Base-by-base conservation (phyloP, 106 monocot genomes). In the Dendrobium huoshanense region DNA sequence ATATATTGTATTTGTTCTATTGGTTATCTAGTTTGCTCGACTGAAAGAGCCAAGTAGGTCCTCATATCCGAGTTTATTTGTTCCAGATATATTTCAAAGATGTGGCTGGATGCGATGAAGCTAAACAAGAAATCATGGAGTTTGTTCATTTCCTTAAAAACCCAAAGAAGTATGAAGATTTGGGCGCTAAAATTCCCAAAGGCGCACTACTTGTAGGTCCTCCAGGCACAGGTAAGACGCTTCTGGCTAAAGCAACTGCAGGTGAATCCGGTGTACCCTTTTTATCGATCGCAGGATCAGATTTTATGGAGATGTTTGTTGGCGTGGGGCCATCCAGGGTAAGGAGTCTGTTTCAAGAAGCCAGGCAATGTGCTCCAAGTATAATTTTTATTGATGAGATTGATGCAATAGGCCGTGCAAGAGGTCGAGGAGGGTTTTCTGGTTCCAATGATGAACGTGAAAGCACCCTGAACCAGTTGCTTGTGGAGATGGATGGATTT, bases 241-340 rank as follows among this genome's bases (percentile, higher is more conserved):
- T 99, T 76, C 93, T 99, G 76, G 95, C 99, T 13, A 99, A 99
- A 86, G 99, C 99, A 78, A 99, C 93, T 49, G 99, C 95, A 19
- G 99, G 99, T 67, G 99, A 99, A 82, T 99, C 99, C 55, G 91
- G 79, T 54, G 99, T 99, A 19, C 99, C 99, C 7, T 99, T 99
- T 54, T 79, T 99, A 72, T 99, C 93, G n/a, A 95, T 99, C 44
- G 93, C 99, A 83, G 99, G 95, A 80, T 99, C 99, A 54, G 99
- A 99, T 80, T 99, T 99, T 75, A 93, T 95, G 99, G 99, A 99
- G 83, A 99, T 99, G 95, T 99, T 99, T 87, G 99, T 99, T 84
- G 99, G 99, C 55, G 95, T 99, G 72, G 99, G 99, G 59, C 99
- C 99, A 43, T 91, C 93, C 29, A 88, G 95, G 75, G 99, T 99